Conservation (phyloP, 2,329 filamentous ascomycete genomes). For the Harringtonia aguacate region DNA sequence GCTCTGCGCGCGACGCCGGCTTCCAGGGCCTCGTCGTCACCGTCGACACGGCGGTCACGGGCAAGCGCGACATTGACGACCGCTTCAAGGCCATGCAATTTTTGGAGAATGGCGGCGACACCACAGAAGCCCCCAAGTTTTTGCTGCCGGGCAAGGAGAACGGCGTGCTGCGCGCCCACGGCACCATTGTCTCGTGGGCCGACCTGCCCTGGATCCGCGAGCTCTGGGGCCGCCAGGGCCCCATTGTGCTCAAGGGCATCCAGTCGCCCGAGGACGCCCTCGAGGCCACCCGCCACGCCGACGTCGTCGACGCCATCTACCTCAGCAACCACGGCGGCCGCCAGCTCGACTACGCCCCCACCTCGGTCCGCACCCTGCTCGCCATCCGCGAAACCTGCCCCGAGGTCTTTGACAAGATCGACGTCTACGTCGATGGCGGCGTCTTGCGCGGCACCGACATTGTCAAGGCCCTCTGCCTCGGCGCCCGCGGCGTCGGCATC, state of each 20-base stretch:
- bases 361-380: constrained; percentile 30
- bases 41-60: constrained; percentile 7
- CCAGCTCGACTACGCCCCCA: constrained; percentile 34
- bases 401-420: constrained; percentile 27
- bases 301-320: constrained; percentile 27
- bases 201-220: constrained; percentile 44
- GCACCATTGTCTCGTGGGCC: constrained; percentile 34
- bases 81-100: constrained; percentile 2
- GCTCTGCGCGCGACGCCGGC: constrained; percentile 5
- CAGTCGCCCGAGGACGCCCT: constrained; percentile 20
- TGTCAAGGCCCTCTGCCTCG: constrained; percentile 34
- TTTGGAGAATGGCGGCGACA: not conserved
- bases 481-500: constrained; percentile 33
- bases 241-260: constrained; percentile 22
- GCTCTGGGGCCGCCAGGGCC: constrained; percentile 42
- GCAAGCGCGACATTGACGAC: constrained; percentile 7
- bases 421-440: constrained; percentile 38
- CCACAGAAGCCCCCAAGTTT: no score
- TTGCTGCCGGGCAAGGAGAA: constrained; percentile 4
- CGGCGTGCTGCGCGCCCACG: not conserved
- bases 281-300: constrained; percentile 27
- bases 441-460: constrained; percentile 34
- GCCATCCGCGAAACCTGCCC: constrained; percentile 32
- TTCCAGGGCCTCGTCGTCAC: constrained; percentile 6
- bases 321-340: constrained; percentile 41